Conservation (phyloP, 495 filamentous ascomycete species). For the Penicillium tannophilum region DNA sequence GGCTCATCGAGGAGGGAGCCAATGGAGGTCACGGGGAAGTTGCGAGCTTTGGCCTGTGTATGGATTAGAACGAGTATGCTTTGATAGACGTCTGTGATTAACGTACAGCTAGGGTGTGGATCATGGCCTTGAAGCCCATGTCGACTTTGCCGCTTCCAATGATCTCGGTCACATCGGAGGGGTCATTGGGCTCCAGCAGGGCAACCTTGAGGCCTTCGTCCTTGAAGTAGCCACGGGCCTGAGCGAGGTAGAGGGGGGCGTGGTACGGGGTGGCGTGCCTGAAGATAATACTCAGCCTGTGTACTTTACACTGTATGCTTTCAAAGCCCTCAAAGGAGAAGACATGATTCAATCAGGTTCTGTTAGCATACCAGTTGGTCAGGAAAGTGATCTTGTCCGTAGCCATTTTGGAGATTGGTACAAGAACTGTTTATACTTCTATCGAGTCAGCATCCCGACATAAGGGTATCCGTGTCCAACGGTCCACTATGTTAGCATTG, state of each 20-base stretch:
- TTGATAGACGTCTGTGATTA: background rate
- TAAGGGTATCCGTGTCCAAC: slow-evolving; percentile 6
- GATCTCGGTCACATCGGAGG: slow-evolving; percentile 71
- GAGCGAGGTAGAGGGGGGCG: slow-evolving; percentile 69
- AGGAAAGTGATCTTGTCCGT: slow-evolving; percentile 77
- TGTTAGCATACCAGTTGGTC: slow-evolving; percentile 63
- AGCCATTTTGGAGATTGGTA: slow-evolving; percentile 55
- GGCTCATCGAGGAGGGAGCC: slow-evolving; percentile 71
- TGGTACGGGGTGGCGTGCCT: slow-evolving; percentile 77
- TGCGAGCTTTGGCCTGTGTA: slow-evolving; percentile 63
- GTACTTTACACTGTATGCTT: background rate
- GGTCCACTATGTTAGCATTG: slow-evolving; percentile 9
- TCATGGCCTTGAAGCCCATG: slow-evolving; percentile 77
- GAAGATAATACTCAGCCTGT: slow-evolving; percentile 31
- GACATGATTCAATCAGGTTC: background rate
- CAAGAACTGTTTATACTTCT: slow-evolving; percentile 22
- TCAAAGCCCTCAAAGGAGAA: too few relatives aligned
- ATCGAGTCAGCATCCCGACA: slow-evolving; percentile 24
- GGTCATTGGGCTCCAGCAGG: slow-evolving; percentile 71
- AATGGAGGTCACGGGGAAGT: slow-evolving; percentile 68
- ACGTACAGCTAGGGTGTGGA: slow-evolving; percentile 67
- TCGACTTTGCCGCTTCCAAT: slow-evolving; percentile 71
- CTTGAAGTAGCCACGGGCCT: slow-evolving; percentile 69
- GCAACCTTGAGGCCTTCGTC: slow-evolving; percentile 72
- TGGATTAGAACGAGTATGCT: background rate